Conservation (phyloP, 108 stramenopile genomes). For the Skeletonema menzelii region DNA sequence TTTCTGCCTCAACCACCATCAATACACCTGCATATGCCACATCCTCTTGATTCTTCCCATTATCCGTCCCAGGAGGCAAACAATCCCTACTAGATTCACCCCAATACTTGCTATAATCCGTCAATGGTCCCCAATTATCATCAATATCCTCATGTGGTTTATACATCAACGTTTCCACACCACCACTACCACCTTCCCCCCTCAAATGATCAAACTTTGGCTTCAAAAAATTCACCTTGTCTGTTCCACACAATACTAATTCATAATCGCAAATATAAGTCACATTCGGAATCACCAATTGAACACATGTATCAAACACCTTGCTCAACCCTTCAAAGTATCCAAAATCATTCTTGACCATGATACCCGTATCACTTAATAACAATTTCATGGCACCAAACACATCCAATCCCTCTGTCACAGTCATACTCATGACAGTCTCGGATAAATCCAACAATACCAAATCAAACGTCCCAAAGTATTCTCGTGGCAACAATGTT, state of each 20-base stretch:
- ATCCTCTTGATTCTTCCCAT: conserved; percentile 20
- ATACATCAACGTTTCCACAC: conserved; percentile 29
- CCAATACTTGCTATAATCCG: conserved; percentile 66
- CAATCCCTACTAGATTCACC: conserved; percentile 34
- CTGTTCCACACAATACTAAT: conserved; percentile 67
- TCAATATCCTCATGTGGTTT: conserved; percentile 50
- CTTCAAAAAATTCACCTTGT: conserved; percentile 71
- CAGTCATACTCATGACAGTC: conserved; percentile 72
- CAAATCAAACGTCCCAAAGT: conserved; percentile 85
- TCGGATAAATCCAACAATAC: conserved; percentile 85
- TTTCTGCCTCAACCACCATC: conserved; percentile 74
- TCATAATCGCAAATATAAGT: conserved; percentile 78
- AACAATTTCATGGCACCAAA: conserved; percentile 71
- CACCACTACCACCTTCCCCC: too few species aligned
- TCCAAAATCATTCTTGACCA: conserved; percentile 80
- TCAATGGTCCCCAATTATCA: conserved; percentile 55
- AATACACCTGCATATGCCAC: conserved; percentile 51
- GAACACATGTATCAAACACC: conserved; percentile 62
- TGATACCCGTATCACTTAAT: conserved; percentile 74
- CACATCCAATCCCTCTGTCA: conserved; percentile 73
- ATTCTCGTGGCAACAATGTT: conserved; percentile 73
- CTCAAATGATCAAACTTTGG: conserved; percentile 35
- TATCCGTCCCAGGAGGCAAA: conserved; percentile 33
- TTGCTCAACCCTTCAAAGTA: conserved; percentile 67
- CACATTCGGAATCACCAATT: conserved; percentile 44